Evolutionary conservation across 768 basidiomycete genomes (phyloP).

Genomic region (Tulasnella sp.): DNA sequence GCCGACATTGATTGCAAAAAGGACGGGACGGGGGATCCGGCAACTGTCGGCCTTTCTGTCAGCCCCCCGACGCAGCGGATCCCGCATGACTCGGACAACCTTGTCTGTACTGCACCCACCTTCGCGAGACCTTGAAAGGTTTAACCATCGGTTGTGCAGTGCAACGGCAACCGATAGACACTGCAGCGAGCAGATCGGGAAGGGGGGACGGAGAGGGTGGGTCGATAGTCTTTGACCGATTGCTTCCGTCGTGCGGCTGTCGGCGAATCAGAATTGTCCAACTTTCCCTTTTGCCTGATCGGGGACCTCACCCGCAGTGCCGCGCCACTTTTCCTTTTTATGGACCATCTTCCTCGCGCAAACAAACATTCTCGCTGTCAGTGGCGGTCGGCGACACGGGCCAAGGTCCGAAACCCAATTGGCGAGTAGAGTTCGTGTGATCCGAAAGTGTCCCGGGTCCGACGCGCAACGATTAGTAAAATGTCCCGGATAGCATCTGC

Average conservation of each 20-base stretch:
- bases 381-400: neutral
- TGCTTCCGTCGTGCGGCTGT: slow-evolving; percentile 8
- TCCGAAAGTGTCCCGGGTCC: slow-evolving; percentile 1
- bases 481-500: neutral
- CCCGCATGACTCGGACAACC: neutral
- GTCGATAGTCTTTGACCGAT: slow-evolving; percentile 14
- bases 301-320: slow-evolving; percentile 2
- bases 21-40: neutral
- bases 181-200: neutral
- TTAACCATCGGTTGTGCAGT: slow-evolving; percentile 10
- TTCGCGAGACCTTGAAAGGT: neutral
- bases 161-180: neutral
- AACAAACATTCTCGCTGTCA: neutral
- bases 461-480: neutral
- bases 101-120: neutral
- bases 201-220: neutral
- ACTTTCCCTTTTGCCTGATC: neutral
- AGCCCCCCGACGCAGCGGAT: neutral
- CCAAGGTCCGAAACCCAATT: neutral
- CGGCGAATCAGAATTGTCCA: slow-evolving; percentile 15
- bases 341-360: neutral
- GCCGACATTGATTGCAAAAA: neutral
- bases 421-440: slow-evolving; percentile 2
- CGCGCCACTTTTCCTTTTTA: neutral
- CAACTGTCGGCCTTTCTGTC: neutral